phyloP scores from a whole-genome alignment of 768 basidiomycete species.

The Fibroporia radiculosa region DNA sequence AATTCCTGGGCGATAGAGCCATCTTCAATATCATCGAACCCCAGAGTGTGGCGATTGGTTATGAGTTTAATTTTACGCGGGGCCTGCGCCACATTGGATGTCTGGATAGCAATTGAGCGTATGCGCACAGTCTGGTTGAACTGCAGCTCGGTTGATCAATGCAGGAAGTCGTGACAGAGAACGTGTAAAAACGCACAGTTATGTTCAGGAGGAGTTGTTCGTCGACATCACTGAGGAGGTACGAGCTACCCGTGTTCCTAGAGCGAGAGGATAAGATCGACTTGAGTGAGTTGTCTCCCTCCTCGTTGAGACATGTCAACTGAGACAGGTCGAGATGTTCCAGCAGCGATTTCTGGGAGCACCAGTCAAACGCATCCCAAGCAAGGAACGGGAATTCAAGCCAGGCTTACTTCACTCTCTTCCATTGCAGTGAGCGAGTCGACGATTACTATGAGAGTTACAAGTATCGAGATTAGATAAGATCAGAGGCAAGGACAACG shows the following conservation, averaged over 20 bases:
- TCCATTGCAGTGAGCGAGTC: conserved; percentile 8
- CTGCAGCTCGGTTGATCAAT: conserved; percentile 23
- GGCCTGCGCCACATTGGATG: conserved; percentile 32
- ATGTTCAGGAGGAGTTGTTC: conserved; percentile 66
- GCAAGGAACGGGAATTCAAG: neutral
- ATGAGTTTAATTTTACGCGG: conserved; percentile 58
- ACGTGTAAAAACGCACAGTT: conserved; percentile 35
- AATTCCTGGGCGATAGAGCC: conserved; percentile 50
- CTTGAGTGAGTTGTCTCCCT: conserved; percentile 39
- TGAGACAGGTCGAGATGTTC: conserved; percentile 52
- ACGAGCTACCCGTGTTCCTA: conserved; percentile 36
- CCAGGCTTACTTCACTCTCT: conserved; percentile 11
- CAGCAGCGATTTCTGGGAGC: conserved; percentile 42
- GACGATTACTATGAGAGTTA: conserved; percentile 11
- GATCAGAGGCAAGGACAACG: conserved; percentile 12
- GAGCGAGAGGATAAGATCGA: conserved; percentile 38
- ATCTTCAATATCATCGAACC: conserved; percentile 60
- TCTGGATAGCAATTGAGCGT: conserved; percentile 47
- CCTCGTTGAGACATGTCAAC: conserved; percentile 66
- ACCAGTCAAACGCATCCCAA: neutral
- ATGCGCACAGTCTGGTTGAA: conserved; percentile 66
- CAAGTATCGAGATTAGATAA: conserved; percentile 18
- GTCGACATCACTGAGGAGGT: conserved; percentile 62
- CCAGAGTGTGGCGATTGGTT: conserved; percentile 49
- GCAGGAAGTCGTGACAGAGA: neutral